Percentiles rank a stretch among this genome's conserved stretches.
These are phyloP conservation scores for Juglanconis oblonga DNA, from an alignment of 2,329 filamentous ascomycete genomes.

Conservation along the genomic window DNA sequence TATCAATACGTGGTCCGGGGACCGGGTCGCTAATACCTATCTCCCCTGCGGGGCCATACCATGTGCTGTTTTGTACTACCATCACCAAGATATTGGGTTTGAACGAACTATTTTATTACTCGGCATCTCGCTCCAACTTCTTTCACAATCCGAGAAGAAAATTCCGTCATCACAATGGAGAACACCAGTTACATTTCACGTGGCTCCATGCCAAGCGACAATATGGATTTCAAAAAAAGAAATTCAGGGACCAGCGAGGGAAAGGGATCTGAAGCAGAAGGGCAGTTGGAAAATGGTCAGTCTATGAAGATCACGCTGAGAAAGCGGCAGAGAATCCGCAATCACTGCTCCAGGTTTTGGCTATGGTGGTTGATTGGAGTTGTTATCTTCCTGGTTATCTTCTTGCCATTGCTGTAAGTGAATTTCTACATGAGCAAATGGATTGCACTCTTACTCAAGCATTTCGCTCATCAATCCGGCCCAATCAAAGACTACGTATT, in stretches of 20 bases:
- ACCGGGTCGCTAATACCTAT: neutral
- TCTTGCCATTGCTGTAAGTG: slow-evolving; percentile 4
- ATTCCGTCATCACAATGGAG: neutral
- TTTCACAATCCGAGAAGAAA: neutral
- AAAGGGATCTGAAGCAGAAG: neutral
- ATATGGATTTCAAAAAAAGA: neutral
- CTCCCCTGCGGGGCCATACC: slow-evolving; percentile 5
- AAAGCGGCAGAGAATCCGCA: neutral
- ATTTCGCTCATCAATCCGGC: neutral
- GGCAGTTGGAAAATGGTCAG: neutral
- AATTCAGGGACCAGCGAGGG: neutral
- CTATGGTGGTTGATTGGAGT: slow-evolving; percentile 4
- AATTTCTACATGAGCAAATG: neutral
- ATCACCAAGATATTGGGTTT: neutral
- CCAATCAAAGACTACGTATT: neutral
- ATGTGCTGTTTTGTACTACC: neutral
- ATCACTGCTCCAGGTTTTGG: slow-evolving; percentile 1
- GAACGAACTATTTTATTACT: too few relatives aligned
- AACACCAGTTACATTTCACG: neutral
- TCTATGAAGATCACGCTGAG: neutral
- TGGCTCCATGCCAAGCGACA: neutral
- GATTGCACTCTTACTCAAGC: neutral
- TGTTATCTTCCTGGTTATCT: neutral
- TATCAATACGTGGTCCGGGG: neutral
- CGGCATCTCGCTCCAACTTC: neutral